A percentile compares a stretch with the other conserved stretches of the same genome.
These are phyloP conservation scores for Monosporascus sp. DNA, from an alignment of 2,329 filamentous ascomycete genomes.

Conservation along the genomic window DNA sequence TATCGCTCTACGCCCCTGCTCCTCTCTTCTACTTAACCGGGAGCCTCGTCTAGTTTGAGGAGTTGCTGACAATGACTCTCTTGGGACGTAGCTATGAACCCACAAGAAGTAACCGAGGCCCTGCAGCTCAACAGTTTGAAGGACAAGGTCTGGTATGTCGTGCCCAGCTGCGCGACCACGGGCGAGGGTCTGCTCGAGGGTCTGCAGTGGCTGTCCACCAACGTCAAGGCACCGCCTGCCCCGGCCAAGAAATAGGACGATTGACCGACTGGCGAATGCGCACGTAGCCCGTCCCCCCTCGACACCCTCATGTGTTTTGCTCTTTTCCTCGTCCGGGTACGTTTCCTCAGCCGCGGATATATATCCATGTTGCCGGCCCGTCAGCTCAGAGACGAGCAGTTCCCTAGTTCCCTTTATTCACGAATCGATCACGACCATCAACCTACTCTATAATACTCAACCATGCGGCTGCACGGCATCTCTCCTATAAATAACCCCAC, in stretches of 20 bases:
- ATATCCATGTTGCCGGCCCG: too few relatives aligned
- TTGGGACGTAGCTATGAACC: slow-evolving; percentile 63
- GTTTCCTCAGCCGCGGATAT: too few relatives aligned
- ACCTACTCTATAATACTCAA: neutral
- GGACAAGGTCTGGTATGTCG: slow-evolving; percentile 81
- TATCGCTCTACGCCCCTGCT: too few relatives aligned
- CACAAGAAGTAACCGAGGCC: slow-evolving; percentile 72
- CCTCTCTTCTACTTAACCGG: too few relatives aligned
- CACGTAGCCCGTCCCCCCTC: too few relatives aligned
- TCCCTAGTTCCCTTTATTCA: neutral
- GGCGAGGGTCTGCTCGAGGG: slow-evolving; percentile 79
- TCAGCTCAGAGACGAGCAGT: neutral
- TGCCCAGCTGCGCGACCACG: slow-evolving; percentile 75
- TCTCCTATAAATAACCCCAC: neutral
- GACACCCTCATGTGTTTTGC: too few relatives aligned
- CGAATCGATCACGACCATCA: neutral
- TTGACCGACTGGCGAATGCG: neutral
- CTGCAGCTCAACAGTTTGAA: slow-evolving; percentile 73
- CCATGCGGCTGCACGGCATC: neutral
- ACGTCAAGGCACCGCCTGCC: slow-evolving; percentile 62
- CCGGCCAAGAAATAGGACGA: slow-evolving; percentile 48
- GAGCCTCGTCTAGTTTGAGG: too few relatives aligned
- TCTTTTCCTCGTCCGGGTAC: too few relatives aligned
- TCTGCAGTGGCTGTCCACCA: slow-evolving; percentile 78
- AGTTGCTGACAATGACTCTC: neutral